A percentile compares a stretch with the other conserved stretches of the same genome.
Conservation (phyloP, 352 stramenopile species). For the Globisporangium megalacanthum region DNA sequence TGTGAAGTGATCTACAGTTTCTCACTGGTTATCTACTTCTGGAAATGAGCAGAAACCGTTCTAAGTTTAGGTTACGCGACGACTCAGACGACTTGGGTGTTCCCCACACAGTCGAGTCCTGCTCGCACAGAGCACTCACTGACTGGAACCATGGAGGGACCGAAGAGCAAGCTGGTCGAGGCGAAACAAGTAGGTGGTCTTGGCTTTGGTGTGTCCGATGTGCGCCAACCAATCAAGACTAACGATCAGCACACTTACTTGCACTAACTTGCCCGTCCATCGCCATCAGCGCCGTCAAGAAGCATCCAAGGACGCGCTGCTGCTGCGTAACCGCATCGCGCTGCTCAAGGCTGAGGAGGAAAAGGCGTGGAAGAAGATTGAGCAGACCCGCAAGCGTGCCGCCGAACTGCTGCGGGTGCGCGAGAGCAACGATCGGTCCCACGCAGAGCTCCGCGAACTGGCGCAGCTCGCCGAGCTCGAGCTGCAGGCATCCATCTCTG, state of each 20-base stretch:
- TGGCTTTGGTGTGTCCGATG: no score
- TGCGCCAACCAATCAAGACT: neutral
- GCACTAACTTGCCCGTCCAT: neutral
- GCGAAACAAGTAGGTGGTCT: slow-evolving; percentile 53
- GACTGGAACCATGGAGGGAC: slow-evolving; percentile 27
- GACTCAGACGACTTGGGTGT: no score
- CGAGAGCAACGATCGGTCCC: slow-evolving; percentile 59
- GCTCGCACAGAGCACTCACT: neutral
- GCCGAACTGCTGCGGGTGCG: slow-evolving; percentile 65
- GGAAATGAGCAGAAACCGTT: no score
- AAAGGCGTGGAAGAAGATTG: slow-evolving; percentile 83
- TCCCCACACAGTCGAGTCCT: no score
- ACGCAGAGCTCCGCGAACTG: slow-evolving; percentile 54
- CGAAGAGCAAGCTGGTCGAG: slow-evolving; percentile 70
- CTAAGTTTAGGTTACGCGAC: no score
- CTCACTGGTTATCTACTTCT: no score
- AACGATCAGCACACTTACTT: neutral
- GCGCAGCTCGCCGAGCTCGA: slow-evolving; percentile 50
- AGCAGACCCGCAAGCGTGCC: slow-evolving; percentile 70
- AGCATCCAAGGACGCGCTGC: slow-evolving; percentile 60
- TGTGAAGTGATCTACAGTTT: no score
- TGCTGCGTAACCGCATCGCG: slow-evolving; percentile 77
- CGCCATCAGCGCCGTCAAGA: slow-evolving; percentile 56
- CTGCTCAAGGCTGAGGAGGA: slow-evolving; percentile 78
- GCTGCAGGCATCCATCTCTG: slow-evolving; percentile 60